Evolutionary conservation across 2,329 filamentous ascomycete genomes (phyloP), one percentile per base, ranked within the genome.

Genomic region (Aspergillus candidus): DNA sequence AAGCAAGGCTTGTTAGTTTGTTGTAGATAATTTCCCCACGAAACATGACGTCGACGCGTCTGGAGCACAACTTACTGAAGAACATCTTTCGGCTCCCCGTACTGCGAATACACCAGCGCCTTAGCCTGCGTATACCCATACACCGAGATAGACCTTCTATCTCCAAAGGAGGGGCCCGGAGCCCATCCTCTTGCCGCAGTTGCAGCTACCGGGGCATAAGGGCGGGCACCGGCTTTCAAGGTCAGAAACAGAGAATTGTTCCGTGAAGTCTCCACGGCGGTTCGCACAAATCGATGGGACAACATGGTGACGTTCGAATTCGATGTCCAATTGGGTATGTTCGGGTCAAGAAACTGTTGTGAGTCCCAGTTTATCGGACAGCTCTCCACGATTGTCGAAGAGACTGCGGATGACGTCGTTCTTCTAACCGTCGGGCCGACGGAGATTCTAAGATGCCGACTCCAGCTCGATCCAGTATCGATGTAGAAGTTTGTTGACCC

Each of bases 61-160:
- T 15, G 15, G 15, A 17, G 22, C 33, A 4, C 12, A 48, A 48
- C 54, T 39, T 59, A 72, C 69, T 57, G 61, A 27, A 75, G 52
- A 30, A 73, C 72, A 58, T 74, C 72, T 48, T 72, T 67, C 2
- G 72, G 72, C 42, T 73, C 70, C 34, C 72, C 72, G 43, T 73
- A 70, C 56, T 70, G 68, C 17, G 67, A 67, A 49, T 73, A 74
- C 1, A 74, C 61, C 14, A 75, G 60, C 6, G 72, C 68, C 54
- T 74, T 74, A 3, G 72, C 65, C 50, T 75, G 72, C 6, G 67
- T 72, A 53, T 75, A 74, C 38, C 72, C 72, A 42, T 74, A 75
- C 15, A 68, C 66, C 32, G 72, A 71, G 38, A 74, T 65, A 46
- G 57, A 60, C 43, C 71, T 62, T 44, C 60, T 59, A 40, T 50